Evolutionary conservation across 2,329 filamentous ascomycete species (phyloP).

Genomic region (Pseudocercospora crystallina): DNA sequence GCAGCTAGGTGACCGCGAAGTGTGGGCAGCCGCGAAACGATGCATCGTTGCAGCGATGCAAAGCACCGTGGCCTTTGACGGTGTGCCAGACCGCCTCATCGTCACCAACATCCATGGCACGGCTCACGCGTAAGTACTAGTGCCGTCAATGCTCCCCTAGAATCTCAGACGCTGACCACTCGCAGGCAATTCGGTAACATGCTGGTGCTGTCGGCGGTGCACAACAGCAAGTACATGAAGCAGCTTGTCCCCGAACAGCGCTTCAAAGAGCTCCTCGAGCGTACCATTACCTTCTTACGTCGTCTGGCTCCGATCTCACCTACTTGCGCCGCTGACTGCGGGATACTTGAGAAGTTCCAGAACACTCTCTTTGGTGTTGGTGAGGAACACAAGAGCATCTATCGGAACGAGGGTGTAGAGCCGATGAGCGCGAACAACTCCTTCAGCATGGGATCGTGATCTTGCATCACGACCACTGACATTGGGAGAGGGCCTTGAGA

Average conservation of each 20-base stretch:
- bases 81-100: slow-evolving; percentile 67
- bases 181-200: slow-evolving; percentile 93
- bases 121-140: slow-evolving; percentile 80
- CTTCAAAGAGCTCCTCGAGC: slow-evolving; percentile 62
- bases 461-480: neutral
- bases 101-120: slow-evolving; percentile 97
- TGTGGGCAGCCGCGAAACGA: slow-evolving; percentile 35
- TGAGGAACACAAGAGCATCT: slow-evolving; percentile 22
- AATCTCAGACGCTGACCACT: slow-evolving; percentile 27
- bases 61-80: slow-evolving; percentile 81
- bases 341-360: slow-evolving; percentile 63
- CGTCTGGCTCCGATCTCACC: slow-evolving; percentile 71
- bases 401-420: slow-evolving; percentile 27
- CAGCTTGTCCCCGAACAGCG: slow-evolving; percentile 56
- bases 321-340: slow-evolving; percentile 70
- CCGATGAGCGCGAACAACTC: slow-evolving; percentile 25
- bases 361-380: slow-evolving; percentile 32
- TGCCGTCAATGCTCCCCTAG: neutral
- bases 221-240: slow-evolving; percentile 57
- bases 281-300: slow-evolving; percentile 74
- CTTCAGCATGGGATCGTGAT: slow-evolving; percentile 16
- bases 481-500: no score
- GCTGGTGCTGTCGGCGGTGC: slow-evolving; percentile 82
- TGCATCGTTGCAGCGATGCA: slow-evolving; percentile 75
- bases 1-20: slow-evolving; percentile 26